These are phyloP conservation scores for Geranomyces michiganensis DNA, from an alignment of 192 early-diverging fungal species.

Conservation along the genomic window DNA sequence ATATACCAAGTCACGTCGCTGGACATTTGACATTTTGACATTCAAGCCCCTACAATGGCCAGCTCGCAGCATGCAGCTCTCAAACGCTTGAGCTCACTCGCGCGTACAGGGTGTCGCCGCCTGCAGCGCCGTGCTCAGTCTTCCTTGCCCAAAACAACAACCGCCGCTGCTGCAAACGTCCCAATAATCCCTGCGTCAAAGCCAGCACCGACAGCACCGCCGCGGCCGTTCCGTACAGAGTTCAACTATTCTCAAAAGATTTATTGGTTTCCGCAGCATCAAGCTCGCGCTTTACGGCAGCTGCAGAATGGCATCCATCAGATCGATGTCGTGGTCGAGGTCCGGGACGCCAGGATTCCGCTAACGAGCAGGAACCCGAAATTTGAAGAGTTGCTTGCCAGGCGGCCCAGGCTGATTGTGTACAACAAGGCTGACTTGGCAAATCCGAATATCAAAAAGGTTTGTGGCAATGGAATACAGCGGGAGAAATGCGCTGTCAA, in stretches of 20 bases:
- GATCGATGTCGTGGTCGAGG: slow-evolving; percentile 87
- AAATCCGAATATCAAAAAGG: slow-evolving; percentile 52
- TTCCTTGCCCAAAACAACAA: no score
- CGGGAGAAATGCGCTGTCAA: no score
- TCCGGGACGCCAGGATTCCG: slow-evolving; percentile 92
- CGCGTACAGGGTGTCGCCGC: no score
- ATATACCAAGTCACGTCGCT: no score
- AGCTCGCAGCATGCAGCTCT: no score
- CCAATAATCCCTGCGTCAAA: no score
- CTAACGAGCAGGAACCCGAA: slow-evolving; percentile 86
- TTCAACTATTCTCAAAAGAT: slow-evolving; percentile 31
- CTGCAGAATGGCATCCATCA: slow-evolving; percentile 51
- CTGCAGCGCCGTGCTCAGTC: no score
- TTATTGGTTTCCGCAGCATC: slow-evolving; percentile 55
- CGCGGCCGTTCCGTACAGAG: slow-evolving; percentile 23
- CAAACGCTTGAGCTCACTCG: no score
- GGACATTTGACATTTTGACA: no score
- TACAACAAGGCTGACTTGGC: slow-evolving; percentile 95
- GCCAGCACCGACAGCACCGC: no score
- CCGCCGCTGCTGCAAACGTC: no score
- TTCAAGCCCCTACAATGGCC: no score
- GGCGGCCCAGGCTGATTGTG: slow-evolving; percentile 75
- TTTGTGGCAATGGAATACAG: slow-evolving; percentile 1
- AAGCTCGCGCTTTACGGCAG: slow-evolving; percentile 43
- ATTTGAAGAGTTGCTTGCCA: slow-evolving; percentile 63